Evolutionary conservation across 2,329 filamentous ascomycete species (phyloP), one percentile per base, ranked within the genome.

Genomic region (Didymella pinodella): DNA sequence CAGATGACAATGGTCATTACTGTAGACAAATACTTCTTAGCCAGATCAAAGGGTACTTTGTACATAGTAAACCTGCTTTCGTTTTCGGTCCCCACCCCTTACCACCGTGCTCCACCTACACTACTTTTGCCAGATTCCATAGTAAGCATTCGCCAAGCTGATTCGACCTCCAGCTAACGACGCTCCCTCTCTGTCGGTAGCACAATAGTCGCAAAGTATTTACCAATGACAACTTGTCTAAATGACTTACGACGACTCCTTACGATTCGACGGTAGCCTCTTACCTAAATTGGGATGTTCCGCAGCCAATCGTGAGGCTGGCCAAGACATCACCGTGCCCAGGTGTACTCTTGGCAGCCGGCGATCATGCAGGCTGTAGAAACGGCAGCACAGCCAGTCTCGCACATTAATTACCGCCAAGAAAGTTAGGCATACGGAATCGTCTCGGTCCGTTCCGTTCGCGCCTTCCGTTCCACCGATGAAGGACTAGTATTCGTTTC

Each of bases 171-270:
- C 36, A 38, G 44, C 36, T 53, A 12, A 38, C 44, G 55, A 57
- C 36, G 32, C 54, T 12, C 10, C 32, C 36, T 48, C 34, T 48
- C 12, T 53, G 31, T 48, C 14, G 20, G 48, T 40, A 51, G 18
- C 28, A 52, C 41, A 29, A 29, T 29, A 41, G 4, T 47, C 20
- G 34, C 48, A 52, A 32, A 48, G 48, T 36, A 38, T 47, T 44
- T 57, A 36, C 48, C 55, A 53, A 53, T 48, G 44, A 31, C 48
- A 52, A 48, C 54, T 52, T 48, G 44, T 52, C 36, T 22, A 52
- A 48, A 52, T 36, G 43, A 48, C 54, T 57, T 57, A 52, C 54
- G 54, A 57, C 54, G 48, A 57, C 54, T 52, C 12, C 31, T 22
- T 40, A 22, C 28, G n/a, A 52, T 44, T 31, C n/a, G 38, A 29